A percentile compares a stretch with the other conserved stretches of the same genome.
These are phyloP conservation scores for Lentinula raphanica DNA, from an alignment of 768 basidiomycete species.

Conservation along the genomic window DNA sequence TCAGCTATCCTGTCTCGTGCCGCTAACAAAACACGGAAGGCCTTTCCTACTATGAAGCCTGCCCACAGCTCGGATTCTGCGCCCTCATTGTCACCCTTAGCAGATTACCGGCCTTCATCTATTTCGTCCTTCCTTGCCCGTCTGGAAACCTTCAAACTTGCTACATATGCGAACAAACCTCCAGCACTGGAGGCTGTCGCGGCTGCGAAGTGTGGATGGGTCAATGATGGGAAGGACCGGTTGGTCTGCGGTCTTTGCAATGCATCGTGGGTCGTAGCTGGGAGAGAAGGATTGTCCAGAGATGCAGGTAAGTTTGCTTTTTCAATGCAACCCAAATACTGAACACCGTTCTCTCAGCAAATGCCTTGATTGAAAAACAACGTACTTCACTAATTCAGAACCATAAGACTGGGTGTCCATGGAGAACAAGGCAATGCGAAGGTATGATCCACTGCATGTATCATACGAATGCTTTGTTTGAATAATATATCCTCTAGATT, in stretches of 20 bases:
- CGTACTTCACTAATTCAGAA: slow-evolving; percentile 54
- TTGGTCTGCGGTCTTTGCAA: slow-evolving; percentile 68
- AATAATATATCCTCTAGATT: slow-evolving; percentile 31
- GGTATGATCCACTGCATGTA: slow-evolving; percentile 30
- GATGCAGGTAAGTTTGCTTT: slow-evolving; percentile 63
- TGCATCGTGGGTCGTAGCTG: slow-evolving; percentile 68
- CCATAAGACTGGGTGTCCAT: slow-evolving; percentile 82
- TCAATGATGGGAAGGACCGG: slow-evolving; percentile 77
- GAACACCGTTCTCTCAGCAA: slow-evolving; percentile 38
- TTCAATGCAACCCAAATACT: neutral
- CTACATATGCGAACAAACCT: slow-evolving; percentile 80
- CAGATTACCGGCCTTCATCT: slow-evolving; percentile 78
- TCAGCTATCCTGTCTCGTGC: slow-evolving; percentile 68
- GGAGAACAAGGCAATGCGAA: slow-evolving; percentile 78
- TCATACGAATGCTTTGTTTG: neutral
- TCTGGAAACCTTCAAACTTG: slow-evolving; percentile 70
- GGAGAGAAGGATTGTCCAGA: slow-evolving; percentile 63
- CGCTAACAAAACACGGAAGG: slow-evolving; percentile 48
- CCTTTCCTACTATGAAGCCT: slow-evolving; percentile 38
- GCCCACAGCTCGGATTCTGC: slow-evolving; percentile 21
- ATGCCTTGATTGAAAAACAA: slow-evolving; percentile 71
- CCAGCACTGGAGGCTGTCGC: slow-evolving; percentile 69
- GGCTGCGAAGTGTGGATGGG: slow-evolving; percentile 79
- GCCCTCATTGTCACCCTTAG: slow-evolving; percentile 26
- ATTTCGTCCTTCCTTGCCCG: slow-evolving; percentile 67